These are phyloP conservation scores for Ogataea hybrid DNA, from an alignment of 1,139 yeast genomes.

Conservation along the genomic window DNA sequence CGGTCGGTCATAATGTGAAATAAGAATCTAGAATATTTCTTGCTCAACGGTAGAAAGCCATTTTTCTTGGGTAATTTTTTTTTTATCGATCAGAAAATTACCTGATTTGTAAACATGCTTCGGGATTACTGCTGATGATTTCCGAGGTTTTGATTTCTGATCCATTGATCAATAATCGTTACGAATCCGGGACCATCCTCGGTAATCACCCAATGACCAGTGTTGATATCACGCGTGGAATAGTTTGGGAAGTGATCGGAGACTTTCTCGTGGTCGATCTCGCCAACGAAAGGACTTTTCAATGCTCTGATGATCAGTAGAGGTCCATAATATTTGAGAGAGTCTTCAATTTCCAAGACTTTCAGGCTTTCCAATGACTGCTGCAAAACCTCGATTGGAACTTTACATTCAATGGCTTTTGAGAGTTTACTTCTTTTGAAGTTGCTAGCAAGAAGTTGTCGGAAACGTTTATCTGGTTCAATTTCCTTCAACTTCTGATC, in stretches of 20 bases:
- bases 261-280: conserved; percentile 53
- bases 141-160: conserved; percentile 17
- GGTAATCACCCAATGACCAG: conserved; percentile 90
- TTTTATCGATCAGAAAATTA: conserved; percentile 16
- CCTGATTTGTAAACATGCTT: conserved; percentile 11
- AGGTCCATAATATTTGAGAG: conserved; percentile 64
- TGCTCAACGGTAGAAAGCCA: neutral
- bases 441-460: conserved; percentile 76
- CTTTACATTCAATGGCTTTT: conserved; percentile 31
- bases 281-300: conserved; percentile 28
- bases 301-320: conserved; percentile 66
- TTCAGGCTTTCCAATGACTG: conserved; percentile 49
- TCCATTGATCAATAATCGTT: conserved; percentile 48
- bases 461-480: conserved; percentile 56
- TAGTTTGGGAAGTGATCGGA: conserved; percentile 74
- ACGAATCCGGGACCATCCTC: conserved; percentile 72
- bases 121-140: conserved; percentile 14
- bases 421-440: conserved; percentile 29
- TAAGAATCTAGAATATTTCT: neutral
- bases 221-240: conserved; percentile 64
- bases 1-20: conserved; percentile 1
- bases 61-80: conserved; percentile 1
- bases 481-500: conserved; percentile 58
- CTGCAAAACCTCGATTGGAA: conserved; percentile 69
- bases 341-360: conserved; percentile 54